These are phyloP conservation scores for Aspergillus sp. DNA, from an alignment of 2,329 filamentous ascomycete species.

Conservation along the genomic window DNA sequence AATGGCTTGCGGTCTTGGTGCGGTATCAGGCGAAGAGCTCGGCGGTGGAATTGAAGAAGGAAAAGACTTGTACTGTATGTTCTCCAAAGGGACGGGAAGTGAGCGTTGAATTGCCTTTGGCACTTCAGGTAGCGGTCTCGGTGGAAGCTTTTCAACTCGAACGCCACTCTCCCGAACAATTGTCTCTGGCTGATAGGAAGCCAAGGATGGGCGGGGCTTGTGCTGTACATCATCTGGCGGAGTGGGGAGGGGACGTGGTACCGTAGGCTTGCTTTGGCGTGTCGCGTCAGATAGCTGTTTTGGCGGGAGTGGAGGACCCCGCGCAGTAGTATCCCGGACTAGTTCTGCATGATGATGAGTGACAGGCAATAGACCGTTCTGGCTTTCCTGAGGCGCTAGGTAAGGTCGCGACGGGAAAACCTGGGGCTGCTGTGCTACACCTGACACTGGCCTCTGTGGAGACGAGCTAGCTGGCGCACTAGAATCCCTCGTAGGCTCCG, in stretches of 20 bases:
- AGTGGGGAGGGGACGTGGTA: not conserved
- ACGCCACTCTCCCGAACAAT: not conserved
- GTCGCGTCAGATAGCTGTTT: not conserved
- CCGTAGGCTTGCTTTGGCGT: not conserved
- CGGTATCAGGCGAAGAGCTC: not conserved
- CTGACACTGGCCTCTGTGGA: not conserved
- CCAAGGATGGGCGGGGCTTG: not conserved
- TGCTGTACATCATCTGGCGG: not conserved
- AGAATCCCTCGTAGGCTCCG: not conserved
- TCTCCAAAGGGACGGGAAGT: not conserved
- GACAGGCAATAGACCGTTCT: not conserved
- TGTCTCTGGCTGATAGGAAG: slow-evolving; percentile 4
- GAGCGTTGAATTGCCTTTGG: not conserved
- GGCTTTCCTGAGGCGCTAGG: not conserved
- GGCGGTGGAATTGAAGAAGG: not conserved
- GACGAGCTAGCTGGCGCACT: not conserved
- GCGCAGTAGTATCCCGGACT: not conserved
- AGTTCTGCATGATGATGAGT: not conserved
- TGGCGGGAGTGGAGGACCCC: not conserved
- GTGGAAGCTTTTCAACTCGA: not conserved
- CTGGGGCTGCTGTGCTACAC: not conserved
- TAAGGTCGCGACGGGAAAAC: not conserved
- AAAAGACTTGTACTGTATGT: slow-evolving; percentile 2
- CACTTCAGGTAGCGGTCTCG: not conserved
- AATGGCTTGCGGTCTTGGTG: not conserved